Evolutionary conservation across 176 grass and related monocot species (phyloP), one percentile per base, ranked within the genome.

Genomic region (Carex myosuroides): DNA sequence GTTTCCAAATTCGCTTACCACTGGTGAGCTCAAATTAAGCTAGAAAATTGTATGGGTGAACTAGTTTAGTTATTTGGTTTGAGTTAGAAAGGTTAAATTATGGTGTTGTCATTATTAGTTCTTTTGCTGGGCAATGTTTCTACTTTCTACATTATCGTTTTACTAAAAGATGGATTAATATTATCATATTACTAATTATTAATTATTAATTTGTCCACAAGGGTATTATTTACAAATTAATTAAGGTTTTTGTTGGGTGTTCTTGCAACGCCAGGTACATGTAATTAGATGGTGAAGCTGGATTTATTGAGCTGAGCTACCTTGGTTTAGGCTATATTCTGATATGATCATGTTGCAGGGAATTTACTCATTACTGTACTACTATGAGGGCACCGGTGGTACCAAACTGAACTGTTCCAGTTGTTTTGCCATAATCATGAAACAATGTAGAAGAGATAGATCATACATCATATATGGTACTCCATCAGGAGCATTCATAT

Each of bases 11-110:
- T 55, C 30, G 81, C 81, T 83, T 53, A 83, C 81, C 22, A 55
- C 81, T 83, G 21, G 81, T 55, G 60, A 83, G 81, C 62, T 64
- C 5, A 29, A 67, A 54, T 68, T 67, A 55, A 0, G 50, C 14
- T 78, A 78, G 2, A 55, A 78, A 57, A 2, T 57, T 57, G 62
- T 68, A 41, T 18, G 81, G 62, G 13, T 24, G 20, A 66, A 83
- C 52, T 69, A 83, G 18, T 68, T 83, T 21, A 68, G 50, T 8
- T 26, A 30, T 78, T 69, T 53, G 58, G 21, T 64, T 81, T 44
- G 13, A 35, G 56, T 63, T 64, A 83, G 81, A 83, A 83, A 83
- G 26, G 14, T 57, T 54, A 18, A 57, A 57, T 78, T 73, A n/a
- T 22, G 9, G 18, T 54, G 12, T 18, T 55, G 73, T 33, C 29